Base-by-base conservation (phyloP, 2,329 filamentous ascomycete species). In the Tricladium varicosporioides region DNA sequence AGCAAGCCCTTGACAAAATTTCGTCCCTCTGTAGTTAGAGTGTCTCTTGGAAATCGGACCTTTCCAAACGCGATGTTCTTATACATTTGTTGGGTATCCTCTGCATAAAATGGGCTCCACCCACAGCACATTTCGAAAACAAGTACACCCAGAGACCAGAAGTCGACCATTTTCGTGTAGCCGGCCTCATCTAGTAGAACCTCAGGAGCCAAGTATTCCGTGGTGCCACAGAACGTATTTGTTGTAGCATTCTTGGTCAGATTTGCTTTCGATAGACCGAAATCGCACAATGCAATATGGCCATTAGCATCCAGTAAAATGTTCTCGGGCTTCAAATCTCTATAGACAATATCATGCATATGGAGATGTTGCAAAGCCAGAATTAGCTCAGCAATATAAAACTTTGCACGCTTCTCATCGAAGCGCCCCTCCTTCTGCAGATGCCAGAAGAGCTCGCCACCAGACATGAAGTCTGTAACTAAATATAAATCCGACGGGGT, bases 121-220 rank as follows among this genome's bases (percentile, higher is more conserved):
- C 94, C 94, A 68, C 94, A 99, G 78, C 94, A 99, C 94, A 99
- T 99, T 74, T 99, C 94, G 68, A 99, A 99, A 1, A 99, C 94
- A 54, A 99, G 80, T 48, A 99, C 94, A 56, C 94, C 94, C 11
- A 99, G 81, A 1, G 94, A 99, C 94, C 94, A 99, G 73, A 97
- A 99, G 73, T 99, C 94, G 5, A 99, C 94, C 94, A 99, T 97
- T 77, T 97, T 97, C 54, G 94, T 97, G 74, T 99, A 99, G 33
- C 94, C 94, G 68, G 92, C 90, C 76, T 99, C 94, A 66, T 99
- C 94, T 46, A 99, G 78, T 13, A 99, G 80, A 2, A 97, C 94
- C 71, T 99, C 94, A 0, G 94, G 94, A 0, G 94, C 94, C 16
- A 99, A 82, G 70, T 99, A 99, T 72, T 99, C 94, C 0, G 94